Evolutionary conservation across 305 asterid species (phyloP), one percentile per base, ranked within the genome.

Genomic region (Fraxinus xanthoxyloides): DNA sequence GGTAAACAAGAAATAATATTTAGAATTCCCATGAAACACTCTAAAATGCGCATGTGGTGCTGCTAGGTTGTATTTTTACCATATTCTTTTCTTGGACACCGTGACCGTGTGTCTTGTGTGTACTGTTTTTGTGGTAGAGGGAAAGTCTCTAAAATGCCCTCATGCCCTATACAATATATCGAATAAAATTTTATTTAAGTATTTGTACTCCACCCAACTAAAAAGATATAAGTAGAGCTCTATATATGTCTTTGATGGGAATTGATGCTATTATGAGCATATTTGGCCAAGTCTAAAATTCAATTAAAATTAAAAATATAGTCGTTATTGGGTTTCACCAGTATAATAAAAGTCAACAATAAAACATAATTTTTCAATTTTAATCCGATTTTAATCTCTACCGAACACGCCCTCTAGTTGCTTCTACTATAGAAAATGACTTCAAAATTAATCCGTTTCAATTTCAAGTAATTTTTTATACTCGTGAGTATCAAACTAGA

Each of bases 41-140:
- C 87, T 83, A 83, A 88, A 30, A 78, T 85, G 87, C 84, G 84
- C 84, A 82, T 73, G 83, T 23, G 77, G 77, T 77, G 86, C 67
- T 73, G 88, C 77, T 28, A 38, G 51, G 78, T 75, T 48, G 75
- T 75, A 31, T 77, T 84, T 77, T 35, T 40, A 35, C 82, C 35
- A 43, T 77, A 78, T 78, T 80, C 75, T 67, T 75, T 79, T 63
- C 85, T 84, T 80, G 89, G 87, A 77, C 76, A 72, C 80, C 72
- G 85, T 73, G 89, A 48, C 35, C 69, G 15, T 46, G 80, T 79
- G 77, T 12, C 56, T 5, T 77, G 81, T 81, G 72, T 10, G 76
- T 5, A 34, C n/a, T n/a, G n/a, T n/a, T n/a, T 8, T 59, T 48
- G 75, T 61, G 51, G 67, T 74, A 51, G 36, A 79, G 34, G 7